Evolutionary conservation across 345 rosid genomes (phyloP).

Genomic region (Raphanus raphanistrum): DNA sequence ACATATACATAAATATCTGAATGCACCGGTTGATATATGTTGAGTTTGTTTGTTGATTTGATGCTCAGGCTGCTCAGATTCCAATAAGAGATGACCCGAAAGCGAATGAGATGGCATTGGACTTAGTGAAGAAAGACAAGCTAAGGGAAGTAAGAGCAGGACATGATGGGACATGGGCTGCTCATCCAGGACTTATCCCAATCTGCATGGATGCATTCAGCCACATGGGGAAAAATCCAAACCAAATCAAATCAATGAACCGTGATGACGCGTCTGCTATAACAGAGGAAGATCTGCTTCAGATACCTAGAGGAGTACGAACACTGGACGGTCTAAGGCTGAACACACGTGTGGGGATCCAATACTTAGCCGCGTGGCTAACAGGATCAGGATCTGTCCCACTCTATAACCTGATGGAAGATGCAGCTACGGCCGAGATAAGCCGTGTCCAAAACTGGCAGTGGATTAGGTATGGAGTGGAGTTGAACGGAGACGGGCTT

Average conservation of each 20-base stretch:
- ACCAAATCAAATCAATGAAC: constrained; percentile 65
- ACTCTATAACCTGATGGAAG: constrained; percentile 94
- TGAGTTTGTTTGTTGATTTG: constrained; percentile 13
- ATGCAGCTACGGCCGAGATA: constrained; percentile 94
- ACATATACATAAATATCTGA: background rate
- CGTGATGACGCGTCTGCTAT: constrained; percentile 62
- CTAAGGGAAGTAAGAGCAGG: constrained; percentile 85
- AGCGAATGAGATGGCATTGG: constrained; percentile 83
- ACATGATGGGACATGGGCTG: constrained; percentile 98
- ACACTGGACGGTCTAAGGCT: constrained; percentile 82
- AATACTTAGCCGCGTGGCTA: constrained; percentile 85
- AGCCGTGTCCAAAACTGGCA: constrained; percentile 96
- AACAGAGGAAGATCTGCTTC: constrained; percentile 84
- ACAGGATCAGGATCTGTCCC: constrained; percentile 91
- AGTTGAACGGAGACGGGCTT: constrained; percentile 72
- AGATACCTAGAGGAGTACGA: constrained; percentile 75
- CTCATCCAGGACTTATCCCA: constrained; percentile 89
- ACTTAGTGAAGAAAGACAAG: constrained; percentile 85
- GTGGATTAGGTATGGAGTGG: constrained; percentile 81
- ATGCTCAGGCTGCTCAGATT: constrained; percentile 86
- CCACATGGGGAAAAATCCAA: constrained; percentile 62
- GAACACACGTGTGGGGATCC: constrained; percentile 90
- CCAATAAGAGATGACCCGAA: constrained; percentile 76
- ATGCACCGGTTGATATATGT: background rate
- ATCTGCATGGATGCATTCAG: constrained; percentile 69